phyloP scores from a whole-genome alignment of 441 rosid species.

The Gossypium aridum region DNA sequence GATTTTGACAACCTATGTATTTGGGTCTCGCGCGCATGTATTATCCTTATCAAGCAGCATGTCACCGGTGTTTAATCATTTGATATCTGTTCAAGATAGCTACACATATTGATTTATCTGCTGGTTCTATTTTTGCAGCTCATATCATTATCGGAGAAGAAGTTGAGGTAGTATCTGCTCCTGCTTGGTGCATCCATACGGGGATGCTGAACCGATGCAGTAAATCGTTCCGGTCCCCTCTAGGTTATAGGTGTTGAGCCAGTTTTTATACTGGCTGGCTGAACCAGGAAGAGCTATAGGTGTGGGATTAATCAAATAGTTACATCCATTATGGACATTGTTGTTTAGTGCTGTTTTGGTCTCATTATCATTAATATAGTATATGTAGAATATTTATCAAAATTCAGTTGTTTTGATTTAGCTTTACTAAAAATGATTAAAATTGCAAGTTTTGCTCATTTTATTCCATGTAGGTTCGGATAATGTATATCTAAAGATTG shows the following conservation, averaged over 20 bases:
- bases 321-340: conserved; percentile 7
- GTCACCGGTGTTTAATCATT: not conserved
- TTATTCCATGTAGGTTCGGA: not conserved
- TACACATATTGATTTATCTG: not conserved
- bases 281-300: conserved; percentile 6
- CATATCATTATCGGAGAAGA: conserved; percentile 50
- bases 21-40: not conserved
- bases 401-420: not conserved
- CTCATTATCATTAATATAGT: not conserved
- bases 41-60: not conserved
- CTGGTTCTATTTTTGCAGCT: conserved; percentile 32
- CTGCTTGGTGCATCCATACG: not conserved
- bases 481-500: no score
- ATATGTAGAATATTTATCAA: not conserved
- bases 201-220: not conserved
- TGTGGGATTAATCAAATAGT: conserved; percentile 1
- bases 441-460: not conserved
- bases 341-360: not conserved
- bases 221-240: not conserved
- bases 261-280: conserved; percentile 1
- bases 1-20: not conserved
- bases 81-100: not conserved
- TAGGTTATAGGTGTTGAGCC: not conserved
- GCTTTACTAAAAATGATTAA: not conserved
- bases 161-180: conserved; percentile 21